Percentiles rank a stretch among this genome's conserved stretches.
Evolutionary conservation across 257 asterid genomes (phyloP).

Genomic region (Solanum bukasovii): DNA sequence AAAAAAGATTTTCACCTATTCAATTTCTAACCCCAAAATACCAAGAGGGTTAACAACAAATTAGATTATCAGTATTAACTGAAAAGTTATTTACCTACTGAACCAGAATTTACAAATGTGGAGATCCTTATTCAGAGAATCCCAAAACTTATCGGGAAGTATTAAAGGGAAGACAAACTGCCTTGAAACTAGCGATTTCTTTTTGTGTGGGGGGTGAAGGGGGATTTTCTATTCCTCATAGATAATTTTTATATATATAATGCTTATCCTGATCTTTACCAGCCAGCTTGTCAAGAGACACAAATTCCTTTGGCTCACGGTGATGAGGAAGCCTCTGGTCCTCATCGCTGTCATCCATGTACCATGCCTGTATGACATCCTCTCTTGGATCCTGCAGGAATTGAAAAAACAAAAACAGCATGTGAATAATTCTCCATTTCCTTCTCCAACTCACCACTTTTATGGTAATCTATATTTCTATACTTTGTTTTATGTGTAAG

Average conservation of each 20-base stretch:
- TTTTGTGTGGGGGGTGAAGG: not conserved
- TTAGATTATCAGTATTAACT: not conserved
- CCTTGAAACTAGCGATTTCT: not conserved
- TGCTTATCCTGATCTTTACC: constrained; percentile 27
- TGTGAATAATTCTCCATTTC: not conserved
- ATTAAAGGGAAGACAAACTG: not conserved
- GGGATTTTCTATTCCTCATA: not conserved
- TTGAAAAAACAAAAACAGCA: not conserved
- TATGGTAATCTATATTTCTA: not conserved
- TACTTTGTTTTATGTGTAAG: not conserved
- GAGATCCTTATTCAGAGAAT: not conserved
- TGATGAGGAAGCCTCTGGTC: constrained; percentile 97
- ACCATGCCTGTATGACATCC: constrained; percentile 92
- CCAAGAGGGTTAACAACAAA: not conserved
- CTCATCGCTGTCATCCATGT: constrained; percentile 81
- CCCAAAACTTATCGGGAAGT: not conserved
- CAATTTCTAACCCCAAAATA: not conserved
- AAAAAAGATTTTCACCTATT: not conserved
- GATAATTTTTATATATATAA: not conserved
- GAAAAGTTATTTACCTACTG: not conserved
- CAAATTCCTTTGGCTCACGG: constrained; percentile 66
- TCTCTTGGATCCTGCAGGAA: constrained; percentile 50
- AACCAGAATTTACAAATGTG: not conserved
- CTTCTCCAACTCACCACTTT: not conserved
- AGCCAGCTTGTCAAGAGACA: constrained; percentile 77